phyloP scores from a whole-genome alignment of 768 basidiomycete species.

The Lentinula edodes region DNA sequence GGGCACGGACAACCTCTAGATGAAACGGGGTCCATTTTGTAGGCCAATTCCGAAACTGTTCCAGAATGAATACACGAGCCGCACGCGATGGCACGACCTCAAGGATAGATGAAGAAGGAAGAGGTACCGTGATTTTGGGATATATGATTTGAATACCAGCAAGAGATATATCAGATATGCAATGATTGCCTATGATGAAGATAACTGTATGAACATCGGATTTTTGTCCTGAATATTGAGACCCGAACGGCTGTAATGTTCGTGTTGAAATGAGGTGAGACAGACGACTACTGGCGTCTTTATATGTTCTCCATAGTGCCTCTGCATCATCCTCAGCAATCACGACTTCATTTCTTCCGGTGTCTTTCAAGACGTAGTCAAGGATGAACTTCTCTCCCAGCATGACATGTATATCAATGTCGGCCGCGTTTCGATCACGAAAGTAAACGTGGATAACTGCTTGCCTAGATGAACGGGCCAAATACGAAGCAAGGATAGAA shows the following conservation, averaged over 20 bases:
- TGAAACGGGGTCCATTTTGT: conserved; percentile 62
- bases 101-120: conserved; percentile 36
- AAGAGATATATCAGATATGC: background rate
- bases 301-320: background rate
- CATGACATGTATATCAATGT: background rate
- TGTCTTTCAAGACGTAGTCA: background rate
- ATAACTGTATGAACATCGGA: background rate
- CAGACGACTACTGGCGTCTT: background rate
- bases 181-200: background rate
- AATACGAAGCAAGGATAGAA: background rate
- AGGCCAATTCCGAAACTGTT: conserved; percentile 48
- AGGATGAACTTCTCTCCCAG: background rate
- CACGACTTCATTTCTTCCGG: background rate
- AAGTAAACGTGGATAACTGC: background rate
- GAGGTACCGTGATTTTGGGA: background rate
- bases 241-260: background rate
- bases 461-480: background rate
- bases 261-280: background rate
- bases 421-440: background rate
- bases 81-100: conserved; percentile 38
- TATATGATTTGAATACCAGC: background rate
- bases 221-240: background rate
- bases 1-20: conserved; percentile 37
- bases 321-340: background rate
- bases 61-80: conserved; percentile 50